Evolutionary conservation across 78 protist genomes (phyloP).

Genomic region (Reticulomyxa filosa): DNA sequence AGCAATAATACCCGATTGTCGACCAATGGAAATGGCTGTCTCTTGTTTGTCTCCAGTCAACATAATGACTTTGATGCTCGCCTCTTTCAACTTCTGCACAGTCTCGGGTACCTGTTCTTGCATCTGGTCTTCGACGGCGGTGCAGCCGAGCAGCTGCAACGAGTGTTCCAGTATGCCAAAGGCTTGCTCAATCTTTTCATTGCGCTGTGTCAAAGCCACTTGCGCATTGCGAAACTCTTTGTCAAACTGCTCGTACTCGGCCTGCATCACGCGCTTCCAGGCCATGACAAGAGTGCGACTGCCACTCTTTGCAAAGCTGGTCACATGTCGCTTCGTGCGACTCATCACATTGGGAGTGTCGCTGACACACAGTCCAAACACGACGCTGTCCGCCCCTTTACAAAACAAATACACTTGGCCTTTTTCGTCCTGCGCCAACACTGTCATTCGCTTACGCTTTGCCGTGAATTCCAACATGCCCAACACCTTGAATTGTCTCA

Average conservation of each 20-base stretch:
- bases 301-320: too few relatives aligned
- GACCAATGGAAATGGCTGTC: conserved; percentile 27
- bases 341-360: too few relatives aligned
- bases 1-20: conserved; percentile 16
- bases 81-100: conserved; percentile 31
- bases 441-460: neutral
- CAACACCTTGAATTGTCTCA: too few relatives aligned
- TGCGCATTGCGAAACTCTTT: too few relatives aligned
- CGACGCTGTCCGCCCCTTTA: conserved; percentile 5
- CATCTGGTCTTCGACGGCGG: conserved; percentile 86
- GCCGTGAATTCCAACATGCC: neutral
- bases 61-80: conserved; percentile 58
- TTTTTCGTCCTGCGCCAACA: neutral
- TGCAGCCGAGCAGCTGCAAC: conserved; percentile 53
- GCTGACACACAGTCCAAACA: too few relatives aligned
- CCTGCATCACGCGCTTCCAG: too few relatives aligned
- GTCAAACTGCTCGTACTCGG: too few relatives aligned
- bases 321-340: too few relatives aligned
- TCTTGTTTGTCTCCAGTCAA: conserved; percentile 89
- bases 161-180: neutral
- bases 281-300: too few relatives aligned
- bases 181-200: neutral
- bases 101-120: conserved; percentile 60
- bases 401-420: neutral
- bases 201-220: neutral